Conservation (phyloP, 306 rosid genomes). For the Myrica gale region DNA sequence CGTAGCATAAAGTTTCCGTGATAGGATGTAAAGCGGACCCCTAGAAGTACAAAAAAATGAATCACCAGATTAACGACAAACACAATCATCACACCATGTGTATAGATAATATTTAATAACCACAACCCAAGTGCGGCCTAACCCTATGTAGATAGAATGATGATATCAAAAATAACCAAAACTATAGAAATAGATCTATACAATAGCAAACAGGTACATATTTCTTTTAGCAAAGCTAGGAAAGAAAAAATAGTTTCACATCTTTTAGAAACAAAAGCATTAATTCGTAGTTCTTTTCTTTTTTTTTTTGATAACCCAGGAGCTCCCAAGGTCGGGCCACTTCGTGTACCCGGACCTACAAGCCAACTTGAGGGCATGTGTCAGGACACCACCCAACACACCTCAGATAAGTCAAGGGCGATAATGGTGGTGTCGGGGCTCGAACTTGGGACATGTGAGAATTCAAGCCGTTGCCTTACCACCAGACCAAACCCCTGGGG, state of each 20-base stretch:
- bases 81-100: constrained; percentile 16
- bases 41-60: constrained; percentile 43
- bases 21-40: constrained; percentile 88
- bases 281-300: neutral
- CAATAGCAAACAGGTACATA: neutral
- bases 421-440: too few species aligned
- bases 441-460: too few species aligned
- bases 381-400: too few species aligned
- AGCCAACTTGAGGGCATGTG: too few species aligned
- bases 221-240: neutral
- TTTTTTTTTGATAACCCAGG: too few species aligned
- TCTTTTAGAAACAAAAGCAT: neutral
- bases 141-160: neutral
- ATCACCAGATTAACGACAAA: constrained; percentile 17
- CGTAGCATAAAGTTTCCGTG: constrained; percentile 98
- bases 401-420: too few species aligned
- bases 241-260: neutral
- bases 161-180: neutral
- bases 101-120: neutral
- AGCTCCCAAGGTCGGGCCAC: too few species aligned
- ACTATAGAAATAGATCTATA: neutral
- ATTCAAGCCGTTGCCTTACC: too few species aligned
- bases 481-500: too few species aligned
- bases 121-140: neutral
- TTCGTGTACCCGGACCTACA: too few species aligned